Evolutionary conservation across 257 asterid genomes (phyloP), one percentile per base, ranked within the genome.

Genomic region (Primulina eburnea): DNA sequence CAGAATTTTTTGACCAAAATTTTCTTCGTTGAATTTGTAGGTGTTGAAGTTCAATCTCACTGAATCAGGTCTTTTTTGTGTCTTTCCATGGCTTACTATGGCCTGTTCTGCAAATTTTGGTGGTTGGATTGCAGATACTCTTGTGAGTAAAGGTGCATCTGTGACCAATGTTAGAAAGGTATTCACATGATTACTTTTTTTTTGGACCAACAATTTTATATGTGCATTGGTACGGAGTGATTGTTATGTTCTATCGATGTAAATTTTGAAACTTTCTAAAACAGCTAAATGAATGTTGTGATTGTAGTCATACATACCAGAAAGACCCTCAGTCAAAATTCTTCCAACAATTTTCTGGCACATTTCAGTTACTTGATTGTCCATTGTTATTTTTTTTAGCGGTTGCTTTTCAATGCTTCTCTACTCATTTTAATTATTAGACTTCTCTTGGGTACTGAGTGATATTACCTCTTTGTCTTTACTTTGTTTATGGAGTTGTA

Each of bases 21-120:
- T 33, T 71, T 73, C 50, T 64, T 60, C 73, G 71, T 6, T 69
- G 32, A 12, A 71, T 77, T 73, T 81, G 77, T 73, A 91, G 96
- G 97, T 91, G 67, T 83, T 91, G 90, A 89, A 91, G 86, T 82
- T 89, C 62, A 89, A 89, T 73, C 96, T 91, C 63, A 87, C 92
- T 6, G 95, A 89, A 47, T 87, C 93, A 2, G 93, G 97, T 62
- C 89, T 82, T 59, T 71, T 84, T 60, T 78, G 90, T n/a, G 88
- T 91, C 75, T 75, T 89, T 76, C 96, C 95, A 56, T 91, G 97
- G 97, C 92, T 91, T 47, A 86, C 96, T 12, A 91, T 91, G 97
- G 96, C 95, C 57, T 55, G 84, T 79, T 86, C 89, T 73, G 97
- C 96, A 76, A 89, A 91, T 83, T 52, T 81, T 69, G 97, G 97